These are phyloP conservation scores for Soucietia sequanensis DNA, from an alignment of 805 yeast species.

Conservation along the genomic window DNA sequence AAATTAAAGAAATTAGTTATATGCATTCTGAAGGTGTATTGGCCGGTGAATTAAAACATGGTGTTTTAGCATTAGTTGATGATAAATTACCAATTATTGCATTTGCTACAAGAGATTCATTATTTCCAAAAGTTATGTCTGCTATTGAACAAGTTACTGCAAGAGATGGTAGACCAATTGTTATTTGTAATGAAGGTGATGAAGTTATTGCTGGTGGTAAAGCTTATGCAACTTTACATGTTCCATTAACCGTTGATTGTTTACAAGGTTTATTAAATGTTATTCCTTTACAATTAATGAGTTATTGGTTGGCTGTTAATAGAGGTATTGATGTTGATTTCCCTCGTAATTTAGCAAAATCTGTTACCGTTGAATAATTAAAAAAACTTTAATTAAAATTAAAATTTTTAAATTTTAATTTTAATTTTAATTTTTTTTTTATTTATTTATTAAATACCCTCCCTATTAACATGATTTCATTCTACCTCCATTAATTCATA, in stretches of 20 bases:
- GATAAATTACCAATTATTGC: constrained; percentile 92
- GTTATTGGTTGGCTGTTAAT: constrained; percentile 94
- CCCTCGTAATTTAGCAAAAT: constrained; percentile 98
- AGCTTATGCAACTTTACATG: constrained; percentile 73
- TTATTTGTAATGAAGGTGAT: constrained; percentile 84
- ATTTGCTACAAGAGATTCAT: constrained; percentile 92
- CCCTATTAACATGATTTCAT: no score
- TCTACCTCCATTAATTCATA: no score
- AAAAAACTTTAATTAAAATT: no score
- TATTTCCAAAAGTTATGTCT: constrained; percentile 93
- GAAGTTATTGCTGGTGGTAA: constrained; percentile 55
- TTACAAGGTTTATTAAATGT: constrained; percentile 94
- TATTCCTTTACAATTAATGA: constrained; percentile 90
- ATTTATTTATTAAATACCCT: no score
- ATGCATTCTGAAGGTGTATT: constrained; percentile 99
- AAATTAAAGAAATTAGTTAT: constrained; percentile 96
- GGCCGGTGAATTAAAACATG: constrained; percentile 99
- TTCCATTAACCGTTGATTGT: constrained; percentile 95
- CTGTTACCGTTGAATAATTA: constrained; percentile 88
- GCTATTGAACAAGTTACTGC: constrained; percentile 97
- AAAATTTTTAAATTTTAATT: no score
- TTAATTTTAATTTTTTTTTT: no score
- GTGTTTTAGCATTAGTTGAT: constrained; percentile 95
- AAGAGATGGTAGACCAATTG: constrained; percentile 94
- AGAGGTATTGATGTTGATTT: constrained; percentile 97